Base-by-base conservation (phyloP, 352 stramenopile genomes). In the Phytophthora cryptogea region DNA sequence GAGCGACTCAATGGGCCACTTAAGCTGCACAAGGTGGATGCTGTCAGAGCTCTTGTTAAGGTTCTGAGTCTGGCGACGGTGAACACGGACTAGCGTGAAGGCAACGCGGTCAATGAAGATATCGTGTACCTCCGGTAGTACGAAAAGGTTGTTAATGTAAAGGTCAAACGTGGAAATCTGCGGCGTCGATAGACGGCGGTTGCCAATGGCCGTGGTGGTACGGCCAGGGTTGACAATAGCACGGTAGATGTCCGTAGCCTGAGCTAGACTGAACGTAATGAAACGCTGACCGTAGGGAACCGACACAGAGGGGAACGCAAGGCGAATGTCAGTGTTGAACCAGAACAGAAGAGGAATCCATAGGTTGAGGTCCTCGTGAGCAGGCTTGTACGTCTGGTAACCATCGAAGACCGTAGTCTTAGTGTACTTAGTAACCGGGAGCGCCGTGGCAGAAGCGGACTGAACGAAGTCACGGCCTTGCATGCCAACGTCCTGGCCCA, bases 31-130 rank as follows among this genome's bases (percentile, higher is more conserved):
- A 23, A 60, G 35, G 28, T 60, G 28, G 39, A 60, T 54, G 36
- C 41, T 54, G 52, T 60, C 44, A 9, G 30, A 41, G 52, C 36
- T 60, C 44, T 51, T 54, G 44, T 51, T 60, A 17, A 60, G 41
- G 44, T 60, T 60, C 52, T 51, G 41, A 5, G 44, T 60, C 35
- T 52, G 52, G 17, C 44, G 52, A 17, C 52, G 41, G 50, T 60
- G 44, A 13, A 60, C 52, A 30, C 52, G 52, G 4, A 60, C 44
- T 4, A 60, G 52, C 11, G 52, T 54, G 40, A 60, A 60, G 8
- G 30, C 52, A 10, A 60, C 43, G 30, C 52, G 41, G 17, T 60
- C 52, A 52, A 60, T 60, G 52, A 60, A 60, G 44, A 60, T 60
- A 27, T 60, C 52, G 32, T 60, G 52, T 14, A 60, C 44, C 30